Base-by-base conservation (phyloP, 2,329 filamentous ascomycete species). In the Leptographium wingfieldii region DNA sequence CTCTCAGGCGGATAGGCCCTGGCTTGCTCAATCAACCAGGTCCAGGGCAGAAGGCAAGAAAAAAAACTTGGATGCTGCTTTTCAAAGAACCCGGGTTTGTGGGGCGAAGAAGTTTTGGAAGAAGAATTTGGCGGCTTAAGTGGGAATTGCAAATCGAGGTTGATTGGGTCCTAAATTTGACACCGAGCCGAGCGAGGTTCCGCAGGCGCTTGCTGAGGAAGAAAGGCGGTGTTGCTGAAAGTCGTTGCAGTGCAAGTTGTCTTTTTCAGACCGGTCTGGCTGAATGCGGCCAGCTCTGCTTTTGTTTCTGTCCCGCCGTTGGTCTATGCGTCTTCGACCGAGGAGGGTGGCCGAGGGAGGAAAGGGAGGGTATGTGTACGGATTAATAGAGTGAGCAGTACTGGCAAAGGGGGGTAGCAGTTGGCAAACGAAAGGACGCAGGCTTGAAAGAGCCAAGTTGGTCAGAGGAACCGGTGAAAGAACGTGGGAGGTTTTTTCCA, bases 161-260 rank as follows among this genome's bases (percentile, higher is more conserved):
- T 66, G 67, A 69, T 67, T 69, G 68, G 70, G 66, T 67, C 65
- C 54, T 31, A 63, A 61, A 56, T 27, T 55, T 43, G 57, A 56
- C 51, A 43, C 55, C 62, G 43, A 59, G 40, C 31, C 35, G 46
- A 52, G 55, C 19, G 38, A 54, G 31, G 60, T 54, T 43, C 55
- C 54, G 54, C 46, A 61, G 60, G 63, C 61, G 65, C 68, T 61
- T 64, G 61, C 59, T 54, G 62, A 59, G 33, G 57, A 59, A 43
- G 31, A 25, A 57, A 53, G 55, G 35, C 56, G 22, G 55, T 31
- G n/a, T 40, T 38, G 43, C 12, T 19, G 25, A 4, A 5, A 5
- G 31, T n/a, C 25, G 31, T 38, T 55, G 54, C 33, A 16, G 19
- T 56, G 35, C 54, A 22, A 25, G 10, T 27, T 46, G 60, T 54